Conservation (phyloP, 768 basidiomycete species). For the Plicaturopsis crispa region DNA sequence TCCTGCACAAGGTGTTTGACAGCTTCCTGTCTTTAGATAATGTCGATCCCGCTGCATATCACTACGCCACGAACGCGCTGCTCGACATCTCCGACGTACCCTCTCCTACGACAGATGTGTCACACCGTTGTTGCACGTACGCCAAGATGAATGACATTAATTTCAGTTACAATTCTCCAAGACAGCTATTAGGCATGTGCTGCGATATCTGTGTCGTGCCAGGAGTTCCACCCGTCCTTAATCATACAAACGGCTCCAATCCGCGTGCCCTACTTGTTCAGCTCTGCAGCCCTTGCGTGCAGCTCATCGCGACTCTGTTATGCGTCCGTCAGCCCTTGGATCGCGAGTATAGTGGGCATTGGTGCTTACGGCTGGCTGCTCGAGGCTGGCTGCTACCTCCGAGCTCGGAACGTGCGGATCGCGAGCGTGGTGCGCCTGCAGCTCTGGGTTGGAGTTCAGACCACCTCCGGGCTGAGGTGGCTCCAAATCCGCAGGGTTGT, state of each 20-base stretch:
- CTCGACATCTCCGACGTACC: too few relatives aligned
- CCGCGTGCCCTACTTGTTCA: conserved; percentile 27
- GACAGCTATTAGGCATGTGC: too few relatives aligned
- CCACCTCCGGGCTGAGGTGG: conserved; percentile 25
- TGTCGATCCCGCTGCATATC: too few relatives aligned
- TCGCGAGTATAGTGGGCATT: neutral
- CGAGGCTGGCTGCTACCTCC: conserved; percentile 35
- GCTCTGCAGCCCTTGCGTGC: conserved; percentile 32
- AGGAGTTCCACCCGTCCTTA: too few relatives aligned
- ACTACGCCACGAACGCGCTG: too few relatives aligned
- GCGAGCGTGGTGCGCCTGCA: conserved; percentile 39
- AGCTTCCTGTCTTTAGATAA: too few relatives aligned
- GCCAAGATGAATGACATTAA: too few relatives aligned
- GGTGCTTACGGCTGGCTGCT: conserved; percentile 36
- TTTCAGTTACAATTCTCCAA: too few relatives aligned
- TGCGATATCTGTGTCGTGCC: too few relatives aligned
- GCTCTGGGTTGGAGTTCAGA: conserved; percentile 29
- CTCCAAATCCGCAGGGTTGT: conserved; percentile 50
- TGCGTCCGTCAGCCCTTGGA: neutral
- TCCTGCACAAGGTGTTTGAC: too few relatives aligned
- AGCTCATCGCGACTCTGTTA: conserved; percentile 46
- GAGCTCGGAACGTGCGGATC: conserved; percentile 43
- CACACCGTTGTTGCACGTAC: too few relatives aligned
- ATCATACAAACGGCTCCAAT: neutral
- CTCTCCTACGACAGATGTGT: too few relatives aligned